phyloP scores from a whole-genome alignment of 352 stramenopile species.

The Phytophthora sansomeana region DNA sequence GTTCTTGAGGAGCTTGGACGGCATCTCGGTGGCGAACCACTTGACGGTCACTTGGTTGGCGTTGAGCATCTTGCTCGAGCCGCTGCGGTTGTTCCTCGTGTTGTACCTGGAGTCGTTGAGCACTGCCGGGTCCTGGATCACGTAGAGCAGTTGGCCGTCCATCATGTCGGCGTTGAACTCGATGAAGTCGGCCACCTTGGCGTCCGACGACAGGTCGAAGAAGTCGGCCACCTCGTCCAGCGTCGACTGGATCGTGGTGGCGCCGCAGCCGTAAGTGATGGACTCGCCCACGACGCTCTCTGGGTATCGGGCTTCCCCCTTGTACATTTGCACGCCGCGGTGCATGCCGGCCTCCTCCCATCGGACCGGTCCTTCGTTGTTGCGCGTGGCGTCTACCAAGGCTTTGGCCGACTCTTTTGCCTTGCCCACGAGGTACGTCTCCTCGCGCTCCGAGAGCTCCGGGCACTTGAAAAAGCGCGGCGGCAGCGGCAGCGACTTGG shows the following conservation, averaged over 20 bases:
- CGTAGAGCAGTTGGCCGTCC: constrained; percentile 71
- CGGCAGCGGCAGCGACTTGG: constrained; percentile 55
- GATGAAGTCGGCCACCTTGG: constrained; percentile 61
- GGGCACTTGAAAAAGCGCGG: constrained; percentile 69
- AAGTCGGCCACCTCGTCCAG: constrained; percentile 73
- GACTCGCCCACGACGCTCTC: constrained; percentile 46
- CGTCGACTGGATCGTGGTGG: constrained; percentile 65
- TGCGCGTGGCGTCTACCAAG: constrained; percentile 65
- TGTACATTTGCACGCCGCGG: constrained; percentile 76
- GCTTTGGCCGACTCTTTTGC: constrained; percentile 68
- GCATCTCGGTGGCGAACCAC: constrained; percentile 63
- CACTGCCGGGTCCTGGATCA: constrained; percentile 44
- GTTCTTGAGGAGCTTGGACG: constrained; percentile 71
- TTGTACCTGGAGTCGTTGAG: constrained; percentile 43
- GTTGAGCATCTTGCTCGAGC: constrained; percentile 41
- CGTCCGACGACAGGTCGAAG: constrained; percentile 67
- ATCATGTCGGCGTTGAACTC: constrained; percentile 54
- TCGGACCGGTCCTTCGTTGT: constrained; percentile 60
- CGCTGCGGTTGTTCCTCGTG: constrained; percentile 9
- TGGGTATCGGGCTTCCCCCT: constrained; percentile 60
- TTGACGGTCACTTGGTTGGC: constrained; percentile 78
- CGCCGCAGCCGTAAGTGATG: constrained; percentile 68
- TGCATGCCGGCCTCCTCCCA: constrained; percentile 66
- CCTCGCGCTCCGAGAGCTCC: constrained; percentile 57
- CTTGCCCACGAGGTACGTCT: constrained; percentile 66